These are phyloP conservation scores for Trichoderma sp. DNA, from an alignment of 2,329 filamentous ascomycete species.

Conservation along the genomic window DNA sequence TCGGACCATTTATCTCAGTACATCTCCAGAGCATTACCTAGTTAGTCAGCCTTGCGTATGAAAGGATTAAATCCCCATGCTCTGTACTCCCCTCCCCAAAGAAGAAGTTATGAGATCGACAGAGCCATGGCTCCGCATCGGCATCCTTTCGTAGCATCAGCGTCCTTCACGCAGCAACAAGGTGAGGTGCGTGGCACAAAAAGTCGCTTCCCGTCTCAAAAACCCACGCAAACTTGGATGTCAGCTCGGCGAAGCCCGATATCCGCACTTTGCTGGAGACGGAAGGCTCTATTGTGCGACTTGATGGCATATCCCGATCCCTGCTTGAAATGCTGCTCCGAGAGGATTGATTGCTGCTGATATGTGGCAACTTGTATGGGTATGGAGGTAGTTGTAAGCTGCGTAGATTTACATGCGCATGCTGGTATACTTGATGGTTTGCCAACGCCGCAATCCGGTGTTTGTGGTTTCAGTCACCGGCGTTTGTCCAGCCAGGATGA, in stretches of 20 bases:
- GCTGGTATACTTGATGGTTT: too few relatives aligned
- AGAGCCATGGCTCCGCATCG: neutral
- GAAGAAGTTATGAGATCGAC: neutral
- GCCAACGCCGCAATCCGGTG: neutral
- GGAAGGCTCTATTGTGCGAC: neutral
- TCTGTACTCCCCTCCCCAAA: neutral
- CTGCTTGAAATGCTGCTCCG: neutral
- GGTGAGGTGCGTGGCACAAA: neutral
- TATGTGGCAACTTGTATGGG: neutral
- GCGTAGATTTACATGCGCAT: neutral
- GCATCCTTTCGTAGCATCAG: neutral
- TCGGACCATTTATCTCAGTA: neutral
- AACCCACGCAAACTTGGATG: neutral
- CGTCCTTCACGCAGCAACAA: neutral
- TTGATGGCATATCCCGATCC: neutral
- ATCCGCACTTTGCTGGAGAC: neutral
- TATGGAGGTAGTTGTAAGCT: neutral
- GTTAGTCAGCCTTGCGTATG: neutral
- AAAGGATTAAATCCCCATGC: neutral
- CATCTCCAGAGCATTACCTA: neutral
- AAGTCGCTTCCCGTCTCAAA: neutral
- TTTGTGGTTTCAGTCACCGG: neutral
- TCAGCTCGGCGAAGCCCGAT: conserved; percentile 8
- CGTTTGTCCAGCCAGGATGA: neutral
- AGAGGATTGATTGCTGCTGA: neutral